Percentiles rank a stretch among this genome's conserved stretches.
Conservation (phyloP, 2,329 filamentous ascomycete genomes). For the Cladophialophora bantiana region DNA sequence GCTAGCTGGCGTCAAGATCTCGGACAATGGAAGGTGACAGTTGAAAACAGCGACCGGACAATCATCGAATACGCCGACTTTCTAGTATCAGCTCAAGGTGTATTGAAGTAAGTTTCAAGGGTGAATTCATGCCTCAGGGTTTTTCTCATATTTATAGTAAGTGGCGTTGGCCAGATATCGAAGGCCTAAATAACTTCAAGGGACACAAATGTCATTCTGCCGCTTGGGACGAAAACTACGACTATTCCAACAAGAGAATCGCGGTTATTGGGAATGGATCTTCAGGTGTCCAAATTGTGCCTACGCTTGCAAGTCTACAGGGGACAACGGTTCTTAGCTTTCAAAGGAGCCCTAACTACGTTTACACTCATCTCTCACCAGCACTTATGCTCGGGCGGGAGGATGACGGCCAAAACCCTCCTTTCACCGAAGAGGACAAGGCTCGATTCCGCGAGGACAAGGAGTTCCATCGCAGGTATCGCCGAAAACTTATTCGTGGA, state of each 20-base stretch:
- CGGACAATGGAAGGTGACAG: conserved; percentile 48
- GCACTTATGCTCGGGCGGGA: conserved; percentile 33
- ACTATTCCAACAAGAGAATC: conserved; percentile 41
- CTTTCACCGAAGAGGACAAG: conserved; percentile 44
- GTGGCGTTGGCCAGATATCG: conserved; percentile 45
- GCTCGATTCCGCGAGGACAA: conserved; percentile 41
- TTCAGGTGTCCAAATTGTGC: conserved; percentile 51
- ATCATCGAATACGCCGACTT: conserved; percentile 45
- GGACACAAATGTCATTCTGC: conserved; percentile 43
- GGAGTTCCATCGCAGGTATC: conserved; percentile 44
- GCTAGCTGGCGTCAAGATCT: conserved; percentile 49
- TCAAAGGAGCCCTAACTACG: conserved; percentile 44
- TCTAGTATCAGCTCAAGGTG: conserved; percentile 46
- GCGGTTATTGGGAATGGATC: conserved; percentile 45
- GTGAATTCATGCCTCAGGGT: not conserved
- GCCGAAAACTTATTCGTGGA: conserved; percentile 44
- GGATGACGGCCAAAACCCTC: conserved; percentile 35
- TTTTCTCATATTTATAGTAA: conserved; percentile 3
- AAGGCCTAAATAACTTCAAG: conserved; percentile 40
- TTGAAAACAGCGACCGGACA: conserved; percentile 41
- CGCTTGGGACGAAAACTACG: conserved; percentile 41
- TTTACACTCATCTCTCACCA: conserved; percentile 40
- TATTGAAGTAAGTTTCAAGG: conserved; percentile 36
- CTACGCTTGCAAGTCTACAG: conserved; percentile 36
- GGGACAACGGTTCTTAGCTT: conserved; percentile 43